Evolutionary conservation across 225 moss, liverwort and hornwort species (phyloP), one percentile per base, ranked within the genome.

Genomic region (Polytrichum formosum): DNA sequence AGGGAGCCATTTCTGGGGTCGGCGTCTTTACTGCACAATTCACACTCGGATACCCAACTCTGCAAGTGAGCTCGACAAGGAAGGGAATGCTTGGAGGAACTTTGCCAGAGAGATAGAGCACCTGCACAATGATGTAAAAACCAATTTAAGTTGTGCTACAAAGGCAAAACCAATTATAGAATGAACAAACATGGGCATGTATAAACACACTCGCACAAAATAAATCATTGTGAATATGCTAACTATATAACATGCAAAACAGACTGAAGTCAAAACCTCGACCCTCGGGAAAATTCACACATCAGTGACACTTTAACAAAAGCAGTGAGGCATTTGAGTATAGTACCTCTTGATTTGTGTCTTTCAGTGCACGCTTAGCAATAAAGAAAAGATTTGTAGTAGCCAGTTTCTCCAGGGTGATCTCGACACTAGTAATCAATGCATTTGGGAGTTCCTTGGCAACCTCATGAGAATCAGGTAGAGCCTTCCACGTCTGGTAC

Each of bases 11-110:
- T 74, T 92, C 96, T 35, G 90, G 89, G 26, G 90, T 93, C 56
- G 92, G 93, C 18, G 96, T 93, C 88, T 97, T 97, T 58, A 97
- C 93, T 54, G 93, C 96, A 82, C 93, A 93, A 80, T 97, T 93
- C 20, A 97, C 93, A 70, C 88, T 83, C 5, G 91, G 86, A 76
- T 84, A 72, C 54, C 93, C 93, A 62, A 91, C 89, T 81, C 81
- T 67, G 67, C 82, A 86, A 4, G 90, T 97, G 30, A 97, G 88
- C 71, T 97, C 96, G 26, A 97, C 96, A 55, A 97, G 84, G 75
- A 97, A 92, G 9, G 96, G 84, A 68, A 93, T 89, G 66, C 63
- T 92, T 61, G 93, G 93, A 80, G 93, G 90, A 67, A 97, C 96
- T 82, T 94, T 93, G 68, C 96, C 96, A n/a, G 96, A 97, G 31